A percentile compares a stretch with the other conserved stretches of the same genome.
Evolutionary conservation across 2,329 filamentous ascomycete genomes (phyloP).

Genomic region (Trichoderma brevicompactum): DNA sequence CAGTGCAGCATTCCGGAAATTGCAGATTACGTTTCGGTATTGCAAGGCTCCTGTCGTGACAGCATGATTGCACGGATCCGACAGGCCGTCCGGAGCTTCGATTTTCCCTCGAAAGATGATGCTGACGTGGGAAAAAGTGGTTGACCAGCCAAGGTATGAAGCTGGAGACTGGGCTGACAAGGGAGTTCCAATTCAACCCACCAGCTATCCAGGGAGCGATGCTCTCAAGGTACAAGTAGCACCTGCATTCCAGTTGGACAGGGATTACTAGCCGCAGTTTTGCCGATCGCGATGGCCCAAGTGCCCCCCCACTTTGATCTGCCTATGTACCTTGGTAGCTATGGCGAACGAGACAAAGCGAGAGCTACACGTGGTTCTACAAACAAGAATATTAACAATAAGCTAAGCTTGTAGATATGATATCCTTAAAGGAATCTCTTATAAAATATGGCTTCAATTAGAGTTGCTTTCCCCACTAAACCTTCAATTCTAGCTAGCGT

Average conservation of each 20-base stretch:
- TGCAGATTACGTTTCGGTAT: not conserved
- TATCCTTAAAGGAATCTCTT: too few relatives aligned
- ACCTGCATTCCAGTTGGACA: constrained; percentile 8
- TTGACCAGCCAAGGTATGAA: not conserved
- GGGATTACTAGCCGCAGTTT: not conserved
- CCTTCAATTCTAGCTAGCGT: too few relatives aligned
- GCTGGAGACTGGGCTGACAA: too few relatives aligned
- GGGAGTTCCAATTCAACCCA: not conserved
- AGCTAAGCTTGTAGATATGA: too few relatives aligned
- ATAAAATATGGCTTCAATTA: too few relatives aligned
- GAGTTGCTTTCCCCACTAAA: too few relatives aligned
- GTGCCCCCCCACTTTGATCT: not conserved
- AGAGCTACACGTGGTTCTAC: not conserved
- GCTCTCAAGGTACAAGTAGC: not conserved
- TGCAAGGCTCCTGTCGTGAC: not conserved
- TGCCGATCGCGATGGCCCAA: not conserved
- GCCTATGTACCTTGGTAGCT: not conserved
- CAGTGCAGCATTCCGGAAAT: not conserved
- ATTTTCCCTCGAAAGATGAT: not conserved
- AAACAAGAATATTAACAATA: too few relatives aligned
- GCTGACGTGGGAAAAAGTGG: not conserved
- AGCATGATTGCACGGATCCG: not conserved
- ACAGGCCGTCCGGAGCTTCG: not conserved
- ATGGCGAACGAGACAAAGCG: not conserved
- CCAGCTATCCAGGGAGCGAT: constrained; percentile 2